These are phyloP conservation scores for Plasmodium yoelii DNA, from an alignment of 169 alveolate species.

Conservation along the genomic window DNA sequence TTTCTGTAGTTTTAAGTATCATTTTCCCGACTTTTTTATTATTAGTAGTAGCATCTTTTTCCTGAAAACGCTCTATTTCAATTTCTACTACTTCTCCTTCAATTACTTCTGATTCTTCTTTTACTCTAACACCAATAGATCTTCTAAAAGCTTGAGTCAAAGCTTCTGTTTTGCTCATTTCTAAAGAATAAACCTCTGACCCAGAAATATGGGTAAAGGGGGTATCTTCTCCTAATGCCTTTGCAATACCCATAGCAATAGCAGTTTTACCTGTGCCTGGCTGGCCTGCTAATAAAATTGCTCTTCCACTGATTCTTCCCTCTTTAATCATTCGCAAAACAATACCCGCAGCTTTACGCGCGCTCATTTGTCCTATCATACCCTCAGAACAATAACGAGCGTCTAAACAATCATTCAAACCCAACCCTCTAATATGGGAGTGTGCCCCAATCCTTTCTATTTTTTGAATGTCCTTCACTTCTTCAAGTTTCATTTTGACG, in stretches of 20 bases:
- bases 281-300: slow-evolving; percentile 98
- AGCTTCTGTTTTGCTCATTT: slow-evolving; percentile 98
- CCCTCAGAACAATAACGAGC: slow-evolving; percentile 96
- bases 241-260: slow-evolving; percentile 99
- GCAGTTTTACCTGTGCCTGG: slow-evolving; percentile 99
- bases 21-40: slow-evolving; percentile 92
- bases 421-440: slow-evolving; percentile 98
- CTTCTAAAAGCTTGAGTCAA: slow-evolving; percentile 97
- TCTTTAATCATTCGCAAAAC: slow-evolving; percentile 96
- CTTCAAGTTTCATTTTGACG: slow-evolving; percentile 82
- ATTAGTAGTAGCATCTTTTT: slow-evolving; percentile 73
- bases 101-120: slow-evolving; percentile 98
- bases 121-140: slow-evolving; percentile 98
- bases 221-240: slow-evolving; percentile 96
- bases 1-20: slow-evolving; percentile 98
- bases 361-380: slow-evolving; percentile 95
- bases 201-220: slow-evolving; percentile 99
- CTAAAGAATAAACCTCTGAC: slow-evolving; percentile 98
- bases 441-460: slow-evolving; percentile 98
- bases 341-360: slow-evolving; percentile 97
- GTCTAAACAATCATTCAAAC: slow-evolving; percentile 96
- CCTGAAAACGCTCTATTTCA: slow-evolving; percentile 92
- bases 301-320: slow-evolving; percentile 98
- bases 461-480: slow-evolving; percentile 91
- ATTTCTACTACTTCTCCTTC: slow-evolving; percentile 99